These are phyloP conservation scores for Colletotrichum neosansevieriae DNA, from an alignment of 2,329 filamentous ascomycete species.

Conservation along the genomic window DNA sequence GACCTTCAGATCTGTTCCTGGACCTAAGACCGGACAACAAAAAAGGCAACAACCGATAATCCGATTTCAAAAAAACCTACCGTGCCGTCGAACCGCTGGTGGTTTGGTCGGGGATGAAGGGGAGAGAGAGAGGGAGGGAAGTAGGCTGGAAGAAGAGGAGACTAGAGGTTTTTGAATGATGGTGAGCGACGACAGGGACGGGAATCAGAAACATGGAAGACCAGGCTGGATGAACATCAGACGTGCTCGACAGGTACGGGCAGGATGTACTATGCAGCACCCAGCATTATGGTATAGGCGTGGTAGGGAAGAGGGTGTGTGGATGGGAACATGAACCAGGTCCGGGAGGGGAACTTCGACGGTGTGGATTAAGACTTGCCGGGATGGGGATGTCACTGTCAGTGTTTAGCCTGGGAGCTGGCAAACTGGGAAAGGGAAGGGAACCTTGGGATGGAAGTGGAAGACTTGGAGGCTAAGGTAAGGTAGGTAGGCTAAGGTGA, in stretches of 20 bases:
- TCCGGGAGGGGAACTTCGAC: constrained; percentile 36
- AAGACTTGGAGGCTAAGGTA: not conserved
- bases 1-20: constrained; percentile 30
- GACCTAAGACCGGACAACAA: constrained; percentile 14
- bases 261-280: not conserved
- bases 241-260: constrained; percentile 3
- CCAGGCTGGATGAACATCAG: constrained; percentile 20
- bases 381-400: constrained; percentile 37
- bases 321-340: constrained; percentile 35
- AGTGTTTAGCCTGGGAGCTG: constrained; percentile 14
- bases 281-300: too few relatives aligned
- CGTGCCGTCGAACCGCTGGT: constrained; percentile 38
- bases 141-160: constrained; percentile 40
- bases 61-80: constrained; percentile 28
- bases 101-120: constrained; percentile 46
- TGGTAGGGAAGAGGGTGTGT: constrained; percentile 21
- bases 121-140: constrained; percentile 43
- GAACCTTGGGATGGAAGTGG: not conserved
- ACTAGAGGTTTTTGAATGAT: constrained; percentile 56
- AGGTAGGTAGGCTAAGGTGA: not conserved
- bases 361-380: constrained; percentile 37
- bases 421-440: too few relatives aligned
- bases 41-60: constrained; percentile 27
- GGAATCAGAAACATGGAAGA: constrained; percentile 25
- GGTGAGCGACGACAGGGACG: constrained; percentile 41